phyloP scores from a whole-genome alignment of 306 rosid genomes.

The Delonix regia region DNA sequence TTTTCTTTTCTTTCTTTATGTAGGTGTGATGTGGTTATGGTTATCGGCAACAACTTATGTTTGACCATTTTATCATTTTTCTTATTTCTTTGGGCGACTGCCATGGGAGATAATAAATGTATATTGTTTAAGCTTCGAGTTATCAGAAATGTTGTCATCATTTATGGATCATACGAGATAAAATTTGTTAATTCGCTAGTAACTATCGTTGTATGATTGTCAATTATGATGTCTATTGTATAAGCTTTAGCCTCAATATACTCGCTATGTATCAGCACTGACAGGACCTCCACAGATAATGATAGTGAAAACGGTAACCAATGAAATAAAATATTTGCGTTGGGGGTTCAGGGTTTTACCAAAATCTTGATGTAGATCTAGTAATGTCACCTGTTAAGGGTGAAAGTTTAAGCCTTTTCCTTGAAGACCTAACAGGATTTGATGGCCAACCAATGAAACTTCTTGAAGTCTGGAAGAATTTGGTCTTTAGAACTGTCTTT shows the following conservation, averaged over 20 bases:
- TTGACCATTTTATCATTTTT: conserved; percentile 30
- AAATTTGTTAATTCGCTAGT: background rate
- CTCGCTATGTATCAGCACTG: background rate
- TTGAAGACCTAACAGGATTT: background rate
- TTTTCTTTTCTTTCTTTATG: conserved; percentile 7
- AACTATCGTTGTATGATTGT: background rate
- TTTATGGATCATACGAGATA: background rate
- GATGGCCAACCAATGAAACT: background rate
- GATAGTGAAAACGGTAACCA: too few species aligned
- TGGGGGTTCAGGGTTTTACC: background rate
- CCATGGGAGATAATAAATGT: conserved; percentile 13
- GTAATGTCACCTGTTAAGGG: background rate
- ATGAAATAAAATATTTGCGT: background rate
- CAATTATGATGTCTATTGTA: background rate
- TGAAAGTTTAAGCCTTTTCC: background rate
- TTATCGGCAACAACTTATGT: conserved; percentile 17
- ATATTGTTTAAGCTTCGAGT: background rate
- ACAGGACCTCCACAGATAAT: background rate
- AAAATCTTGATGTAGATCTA: background rate
- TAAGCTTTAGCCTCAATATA: background rate
- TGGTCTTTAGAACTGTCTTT: background rate
- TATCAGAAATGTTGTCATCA: background rate
- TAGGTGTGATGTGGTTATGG: conserved; percentile 33
- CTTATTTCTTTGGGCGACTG: conserved; percentile 16
- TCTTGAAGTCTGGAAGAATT: background rate